Evolutionary conservation across 768 basidiomycete species (phyloP), one percentile per base, ranked within the genome.

Genomic region (Amanita molliuscula): DNA sequence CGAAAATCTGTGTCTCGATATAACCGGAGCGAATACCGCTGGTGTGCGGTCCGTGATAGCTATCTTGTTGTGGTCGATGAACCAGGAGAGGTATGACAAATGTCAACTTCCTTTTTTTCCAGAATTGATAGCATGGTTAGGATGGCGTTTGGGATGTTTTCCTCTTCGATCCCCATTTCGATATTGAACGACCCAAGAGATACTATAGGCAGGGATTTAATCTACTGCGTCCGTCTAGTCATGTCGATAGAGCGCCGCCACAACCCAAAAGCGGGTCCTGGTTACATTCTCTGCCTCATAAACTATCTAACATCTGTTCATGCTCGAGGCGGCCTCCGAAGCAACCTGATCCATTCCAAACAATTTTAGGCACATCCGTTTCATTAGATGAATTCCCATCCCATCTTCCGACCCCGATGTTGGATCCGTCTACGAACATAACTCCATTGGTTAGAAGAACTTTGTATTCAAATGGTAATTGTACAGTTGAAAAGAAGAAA

Each of bases 141-240:
- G 70, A 84, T n/a, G 70, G 68, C n/a, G 68, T 96, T 34, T 90
- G 86, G 80, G 95, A 98, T 52, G 93, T 97, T 10, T 95, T 99
- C 66, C 73, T 97, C 35, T 69, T 98, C 46, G 95, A 98, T 62
- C 67, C 78, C 0, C 85, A 92, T 60, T 98, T 99, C 61, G 73
- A 74, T 46, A 91, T 98, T 48, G 82, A 92, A 59, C 79, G 89
- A n/a, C 95, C 95, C 1, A 84, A 79, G 60, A 76, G 95, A 31
- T 86, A 87, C 56, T 92, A 93, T 60, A 82, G 93, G 13, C 85
- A 89, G 58, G 88, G 90, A 4, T 67, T 97, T 26, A 80, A 81
- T 55, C 67, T 93, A 18, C 63, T 85, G 52, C 76, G 79, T 50
- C 63, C 18, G 15, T 21, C 38, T 8, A 16, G 16, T 31, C 23